These are phyloP conservation scores for Ilyonectria mors-panacis DNA, from an alignment of 2,329 filamentous ascomycete species.

Conservation along the genomic window DNA sequence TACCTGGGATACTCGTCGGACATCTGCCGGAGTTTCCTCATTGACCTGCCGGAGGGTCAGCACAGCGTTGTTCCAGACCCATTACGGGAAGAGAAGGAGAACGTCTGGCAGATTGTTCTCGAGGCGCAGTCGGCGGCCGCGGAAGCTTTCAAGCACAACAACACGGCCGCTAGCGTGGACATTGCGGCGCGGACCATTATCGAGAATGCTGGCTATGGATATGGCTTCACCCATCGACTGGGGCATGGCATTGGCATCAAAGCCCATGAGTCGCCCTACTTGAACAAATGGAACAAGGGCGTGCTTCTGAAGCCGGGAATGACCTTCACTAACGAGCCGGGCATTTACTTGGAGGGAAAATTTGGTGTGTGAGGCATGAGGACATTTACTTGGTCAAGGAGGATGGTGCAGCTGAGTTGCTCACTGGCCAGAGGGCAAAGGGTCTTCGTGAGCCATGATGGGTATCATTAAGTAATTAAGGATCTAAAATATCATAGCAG, in stretches of 20 bases:
- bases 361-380: conserved; percentile 75
- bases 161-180: conserved; percentile 72
- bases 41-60: conserved; percentile 51
- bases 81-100: conserved; percentile 64
- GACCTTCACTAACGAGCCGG: conserved; percentile 76
- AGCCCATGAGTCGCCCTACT: conserved; percentile 75
- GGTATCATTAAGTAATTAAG: conserved; percentile 40
- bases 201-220: conserved; percentile 70
- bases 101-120: conserved; percentile 73
- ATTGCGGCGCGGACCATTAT: conserved; percentile 73
- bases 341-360: conserved; percentile 71
- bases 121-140: conserved; percentile 72
- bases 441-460: conserved; percentile 67
- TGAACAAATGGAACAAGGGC: conserved; percentile 72
- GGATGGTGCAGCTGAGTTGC: conserved; percentile 66
- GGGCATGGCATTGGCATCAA: conserved; percentile 78
- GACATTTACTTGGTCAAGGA: conserved; percentile 72
- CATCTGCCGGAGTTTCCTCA: conserved; percentile 75
- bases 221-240: conserved; percentile 73
- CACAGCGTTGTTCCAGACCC: conserved; percentile 28
- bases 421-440: conserved; percentile 67
- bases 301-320: conserved; percentile 68
- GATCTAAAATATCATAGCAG: conserved; percentile 20
- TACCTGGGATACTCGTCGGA: conserved; percentile 75
- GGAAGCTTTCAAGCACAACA: conserved; percentile 63